Conservation (phyloP, 495 filamentous ascomycete genomes). For the Lophium mytilinum region DNA sequence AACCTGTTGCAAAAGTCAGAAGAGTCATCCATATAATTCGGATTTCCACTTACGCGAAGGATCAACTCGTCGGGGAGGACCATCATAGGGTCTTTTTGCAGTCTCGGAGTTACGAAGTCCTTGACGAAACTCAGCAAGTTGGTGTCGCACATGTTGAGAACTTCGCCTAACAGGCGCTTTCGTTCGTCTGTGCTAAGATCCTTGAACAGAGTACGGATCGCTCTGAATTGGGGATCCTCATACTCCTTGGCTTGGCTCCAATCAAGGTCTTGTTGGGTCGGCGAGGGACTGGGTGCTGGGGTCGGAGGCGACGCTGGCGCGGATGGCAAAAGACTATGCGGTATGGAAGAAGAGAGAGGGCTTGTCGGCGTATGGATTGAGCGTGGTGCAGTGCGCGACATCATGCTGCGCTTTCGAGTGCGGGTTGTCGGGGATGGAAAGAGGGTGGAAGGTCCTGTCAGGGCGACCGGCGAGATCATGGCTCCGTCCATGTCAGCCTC, state of each 20-base stretch:
- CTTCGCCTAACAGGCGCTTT: slow-evolving; percentile 63
- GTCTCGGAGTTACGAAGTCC: slow-evolving; percentile 78
- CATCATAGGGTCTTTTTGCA: slow-evolving; percentile 93
- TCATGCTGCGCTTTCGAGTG: slow-evolving; percentile 17
- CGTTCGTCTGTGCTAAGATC: slow-evolving; percentile 47
- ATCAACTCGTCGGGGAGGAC: slow-evolving; percentile 87
- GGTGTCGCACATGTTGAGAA: slow-evolving; percentile 86
- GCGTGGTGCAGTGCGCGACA: slow-evolving; percentile 31
- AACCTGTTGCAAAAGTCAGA: slow-evolving; percentile 8
- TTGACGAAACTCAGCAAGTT: slow-evolving; percentile 92
- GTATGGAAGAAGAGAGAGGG: slow-evolving; percentile 44
- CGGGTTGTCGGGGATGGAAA: slow-evolving; percentile 22
- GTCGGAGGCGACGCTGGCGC: slow-evolving; percentile 63
- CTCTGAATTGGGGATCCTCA: slow-evolving; percentile 47
- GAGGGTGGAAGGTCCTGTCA: slow-evolving; percentile 12
- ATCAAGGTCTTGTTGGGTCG: slow-evolving; percentile 50
- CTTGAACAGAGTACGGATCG: slow-evolving; percentile 48
- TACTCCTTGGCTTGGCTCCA: slow-evolving; percentile 52
- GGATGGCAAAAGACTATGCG: slow-evolving; percentile 52
- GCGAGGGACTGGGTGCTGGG: slow-evolving; percentile 59
- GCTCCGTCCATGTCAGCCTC: slow-evolving; percentile 15
- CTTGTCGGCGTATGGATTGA: slow-evolving; percentile 48
- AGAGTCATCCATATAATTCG: neutral
- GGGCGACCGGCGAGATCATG: slow-evolving; percentile 15
- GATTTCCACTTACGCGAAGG: slow-evolving; percentile 54